These are phyloP conservation scores for Clavispora vitiphila DNA, from an alignment of 805 yeast species.

Conservation along the genomic window DNA sequence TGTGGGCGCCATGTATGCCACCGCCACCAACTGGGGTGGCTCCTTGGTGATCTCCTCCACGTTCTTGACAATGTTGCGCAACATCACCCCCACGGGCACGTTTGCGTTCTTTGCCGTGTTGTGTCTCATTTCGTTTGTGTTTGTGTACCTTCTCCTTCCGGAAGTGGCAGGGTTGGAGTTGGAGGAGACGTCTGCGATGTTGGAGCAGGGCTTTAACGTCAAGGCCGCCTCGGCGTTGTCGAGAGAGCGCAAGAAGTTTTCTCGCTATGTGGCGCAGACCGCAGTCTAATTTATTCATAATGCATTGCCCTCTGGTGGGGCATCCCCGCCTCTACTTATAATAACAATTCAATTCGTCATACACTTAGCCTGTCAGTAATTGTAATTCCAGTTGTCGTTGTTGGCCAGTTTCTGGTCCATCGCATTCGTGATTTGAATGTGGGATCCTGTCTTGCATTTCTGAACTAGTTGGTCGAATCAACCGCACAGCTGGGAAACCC, in stretches of 20 bases:
- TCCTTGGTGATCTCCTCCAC: slow-evolving; percentile 87
- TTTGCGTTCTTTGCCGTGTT: slow-evolving; percentile 86
- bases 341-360: no score
- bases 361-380: no score
- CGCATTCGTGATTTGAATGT: no score
- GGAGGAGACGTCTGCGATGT: slow-evolving; percentile 82
- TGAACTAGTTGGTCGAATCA: no score
- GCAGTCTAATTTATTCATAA: neutral
- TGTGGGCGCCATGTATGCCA: slow-evolving; percentile 83
- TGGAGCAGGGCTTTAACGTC: slow-evolving; percentile 83
- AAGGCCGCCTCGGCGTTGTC: slow-evolving; percentile 41
- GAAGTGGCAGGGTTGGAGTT: slow-evolving; percentile 86
- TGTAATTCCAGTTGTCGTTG: no score
- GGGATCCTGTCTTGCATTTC: no score
- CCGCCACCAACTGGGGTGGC: slow-evolving; percentile 95
- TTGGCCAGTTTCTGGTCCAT: no score
- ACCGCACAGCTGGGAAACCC: no score
- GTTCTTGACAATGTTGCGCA: slow-evolving; percentile 88
- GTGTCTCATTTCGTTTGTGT: slow-evolving; percentile 63
- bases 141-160: slow-evolving; percentile 83
- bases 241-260: slow-evolving; percentile 27
- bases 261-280: slow-evolving; percentile 2
- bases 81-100: slow-evolving; percentile 92
- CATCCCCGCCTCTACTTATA: no score
- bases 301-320: neutral